Evolutionary conservation across 139 green algal species (phyloP).

Genomic region (Chlorella sp.): DNA sequence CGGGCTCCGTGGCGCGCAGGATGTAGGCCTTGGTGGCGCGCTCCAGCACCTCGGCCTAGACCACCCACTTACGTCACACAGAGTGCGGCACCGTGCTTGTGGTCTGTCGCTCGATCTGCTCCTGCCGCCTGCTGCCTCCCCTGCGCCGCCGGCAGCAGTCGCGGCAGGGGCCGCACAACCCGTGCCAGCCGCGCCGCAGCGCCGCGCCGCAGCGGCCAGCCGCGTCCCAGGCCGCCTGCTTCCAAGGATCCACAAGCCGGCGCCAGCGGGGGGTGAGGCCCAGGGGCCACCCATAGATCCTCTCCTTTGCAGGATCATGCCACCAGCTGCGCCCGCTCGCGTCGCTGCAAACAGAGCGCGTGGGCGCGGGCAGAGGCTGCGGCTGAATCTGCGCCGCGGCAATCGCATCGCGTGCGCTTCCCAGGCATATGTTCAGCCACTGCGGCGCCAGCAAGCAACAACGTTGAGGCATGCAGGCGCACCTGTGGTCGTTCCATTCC

Average conservation of each 20-base stretch:
- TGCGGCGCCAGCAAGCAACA: not conserved
- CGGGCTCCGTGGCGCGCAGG: too few species aligned
- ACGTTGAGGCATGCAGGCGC: not conserved
- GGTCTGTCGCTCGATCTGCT: too few species aligned
- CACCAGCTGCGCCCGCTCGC: slow-evolving; percentile 31
- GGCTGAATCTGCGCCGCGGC: not conserved
- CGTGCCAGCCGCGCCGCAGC: too few species aligned
- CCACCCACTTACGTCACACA: too few species aligned
- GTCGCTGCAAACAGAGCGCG: slow-evolving; percentile 13
- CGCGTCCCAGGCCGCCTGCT: not conserved
- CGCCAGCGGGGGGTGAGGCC: slow-evolving; percentile 42
- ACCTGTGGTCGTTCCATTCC: not conserved
- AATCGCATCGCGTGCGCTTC: not conserved
- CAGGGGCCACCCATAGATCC: slow-evolving; percentile 52
- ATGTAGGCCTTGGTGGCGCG: too few species aligned
- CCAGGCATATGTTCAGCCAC: not conserved
- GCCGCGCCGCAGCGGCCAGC: too few species aligned
- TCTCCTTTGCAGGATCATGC: slow-evolving; percentile 35
- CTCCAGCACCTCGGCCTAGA: too few species aligned
- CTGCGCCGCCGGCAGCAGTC: too few species aligned
- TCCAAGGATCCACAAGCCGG: not conserved
- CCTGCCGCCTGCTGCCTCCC: too few species aligned
- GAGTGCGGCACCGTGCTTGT: too few species aligned
- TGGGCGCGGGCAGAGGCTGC: slow-evolving; percentile 6
- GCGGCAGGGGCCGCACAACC: too few species aligned